phyloP scores from a whole-genome alignment of 2,329 filamentous ascomycete genomes.

The Pestalotiopsis sp. region DNA sequence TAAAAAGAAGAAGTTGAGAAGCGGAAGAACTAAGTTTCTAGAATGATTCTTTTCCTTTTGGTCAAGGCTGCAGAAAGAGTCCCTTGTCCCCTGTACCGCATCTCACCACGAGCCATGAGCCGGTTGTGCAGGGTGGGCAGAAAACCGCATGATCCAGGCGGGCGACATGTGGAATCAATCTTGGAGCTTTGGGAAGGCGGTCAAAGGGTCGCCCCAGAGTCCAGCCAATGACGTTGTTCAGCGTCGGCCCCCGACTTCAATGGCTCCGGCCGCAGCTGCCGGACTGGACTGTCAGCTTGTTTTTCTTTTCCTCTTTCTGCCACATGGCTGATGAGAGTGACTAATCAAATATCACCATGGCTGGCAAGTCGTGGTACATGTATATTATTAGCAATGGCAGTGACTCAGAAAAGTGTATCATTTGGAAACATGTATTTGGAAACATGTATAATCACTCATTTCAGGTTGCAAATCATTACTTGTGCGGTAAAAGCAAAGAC shows the following conservation, averaged over 20 bases:
- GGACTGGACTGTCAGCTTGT: neutral
- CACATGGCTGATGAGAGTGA: neutral
- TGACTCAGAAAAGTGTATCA: neutral
- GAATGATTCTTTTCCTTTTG: neutral
- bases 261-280: neutral
- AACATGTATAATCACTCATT: too few relatives aligned
- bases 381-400: neutral
- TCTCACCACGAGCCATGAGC: neutral
- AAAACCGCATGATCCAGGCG: slow-evolving; percentile 4
- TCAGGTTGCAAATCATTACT: too few relatives aligned
- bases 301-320: neutral
- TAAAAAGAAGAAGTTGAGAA: neutral
- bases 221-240: neutral
- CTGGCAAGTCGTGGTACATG: neutral
- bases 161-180: slow-evolving; percentile 5
- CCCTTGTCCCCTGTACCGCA: neutral
- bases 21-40: neutral
- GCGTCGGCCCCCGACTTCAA: neutral
- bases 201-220: neutral
- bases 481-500: too few relatives aligned
- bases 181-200: slow-evolving; percentile 1
- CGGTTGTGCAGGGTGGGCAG: neutral
- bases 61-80: neutral
- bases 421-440: too few relatives aligned
- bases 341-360: neutral